These are phyloP conservation scores for Penicillium sp. DNA, from an alignment of 2,329 filamentous ascomycete species.

Conservation along the genomic window DNA sequence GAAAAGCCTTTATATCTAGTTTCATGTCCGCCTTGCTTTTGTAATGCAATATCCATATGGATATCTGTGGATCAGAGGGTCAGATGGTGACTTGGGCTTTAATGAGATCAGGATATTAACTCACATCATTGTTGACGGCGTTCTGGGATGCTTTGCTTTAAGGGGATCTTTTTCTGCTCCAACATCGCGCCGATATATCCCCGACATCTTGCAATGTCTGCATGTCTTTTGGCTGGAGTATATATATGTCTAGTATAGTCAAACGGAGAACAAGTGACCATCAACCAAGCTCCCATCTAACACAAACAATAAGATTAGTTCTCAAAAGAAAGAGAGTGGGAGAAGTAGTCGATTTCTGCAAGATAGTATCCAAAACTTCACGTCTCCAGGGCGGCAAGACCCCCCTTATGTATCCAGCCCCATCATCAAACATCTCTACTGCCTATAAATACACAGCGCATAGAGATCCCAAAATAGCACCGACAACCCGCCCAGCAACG, in stretches of 20 bases:
- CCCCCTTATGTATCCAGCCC: background rate
- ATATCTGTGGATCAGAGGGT: background rate
- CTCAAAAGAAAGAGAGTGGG: background rate
- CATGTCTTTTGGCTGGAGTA: background rate
- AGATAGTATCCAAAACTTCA: background rate
- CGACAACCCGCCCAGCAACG: background rate
- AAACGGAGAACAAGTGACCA: background rate
- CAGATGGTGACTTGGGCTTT: background rate
- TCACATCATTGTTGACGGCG: slow-evolving; percentile 5
- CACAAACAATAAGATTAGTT: background rate
- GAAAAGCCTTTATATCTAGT: background rate
- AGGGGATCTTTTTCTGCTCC: background rate
- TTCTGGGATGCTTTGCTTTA: background rate
- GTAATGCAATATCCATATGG: background rate
- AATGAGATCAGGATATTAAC: slow-evolving; percentile 2
- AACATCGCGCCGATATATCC: slow-evolving; percentile 1
- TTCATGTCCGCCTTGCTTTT: background rate
- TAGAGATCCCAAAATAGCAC: slow-evolving; percentile 7
- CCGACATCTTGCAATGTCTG: slow-evolving; percentile 8
- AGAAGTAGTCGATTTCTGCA: background rate
- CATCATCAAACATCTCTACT: background rate
- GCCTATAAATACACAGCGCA: background rate
- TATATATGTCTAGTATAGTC: background rate
- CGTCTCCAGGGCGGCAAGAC: background rate
- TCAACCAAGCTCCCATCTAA: background rate